A percentile compares a stretch with the other conserved stretches of the same genome.
These are phyloP conservation scores for Lentinula raphanica DNA, from an alignment of 768 basidiomycete species.

Conservation along the genomic window DNA sequence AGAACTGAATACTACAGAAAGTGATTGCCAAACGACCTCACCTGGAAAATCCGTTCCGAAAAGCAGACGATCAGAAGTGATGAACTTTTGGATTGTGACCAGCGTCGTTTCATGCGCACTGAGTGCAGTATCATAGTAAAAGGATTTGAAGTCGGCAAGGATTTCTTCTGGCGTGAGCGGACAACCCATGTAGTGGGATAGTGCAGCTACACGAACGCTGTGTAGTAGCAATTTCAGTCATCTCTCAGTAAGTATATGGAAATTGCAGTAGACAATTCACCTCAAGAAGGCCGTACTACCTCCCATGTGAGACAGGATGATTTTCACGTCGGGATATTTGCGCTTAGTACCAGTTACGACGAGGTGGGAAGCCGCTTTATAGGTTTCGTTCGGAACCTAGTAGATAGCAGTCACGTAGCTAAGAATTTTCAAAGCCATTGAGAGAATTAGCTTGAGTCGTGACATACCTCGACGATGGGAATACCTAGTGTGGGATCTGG, in stretches of 20 bases:
- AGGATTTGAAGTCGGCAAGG: slow-evolving; percentile 60
- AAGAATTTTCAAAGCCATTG: too few relatives aligned
- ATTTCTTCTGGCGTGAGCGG: slow-evolving; percentile 58
- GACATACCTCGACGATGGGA: slow-evolving; percentile 61
- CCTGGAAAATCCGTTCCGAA: slow-evolving; percentile 80
- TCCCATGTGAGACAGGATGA: slow-evolving; percentile 73
- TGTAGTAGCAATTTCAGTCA: too few relatives aligned
- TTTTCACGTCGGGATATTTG: slow-evolving; percentile 50
- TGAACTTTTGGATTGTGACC: slow-evolving; percentile 45
- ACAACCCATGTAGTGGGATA: slow-evolving; percentile 70
- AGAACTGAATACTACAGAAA: not conserved
- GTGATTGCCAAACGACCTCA: slow-evolving; percentile 22
- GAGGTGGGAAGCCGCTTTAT: slow-evolving; percentile 74
- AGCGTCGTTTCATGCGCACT: slow-evolving; percentile 52
- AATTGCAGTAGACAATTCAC: not conserved
- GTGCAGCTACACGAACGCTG: slow-evolving; percentile 62
- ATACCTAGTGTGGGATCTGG: slow-evolving; percentile 63
- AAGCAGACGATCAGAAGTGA: slow-evolving; percentile 45
- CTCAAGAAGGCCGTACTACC: slow-evolving; percentile 56
- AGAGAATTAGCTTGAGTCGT: too few relatives aligned
- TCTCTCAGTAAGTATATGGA: not conserved
- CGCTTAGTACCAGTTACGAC: slow-evolving; percentile 68
- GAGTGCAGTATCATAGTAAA: slow-evolving; percentile 73
- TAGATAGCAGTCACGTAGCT: too few relatives aligned
- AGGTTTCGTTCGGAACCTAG: slow-evolving; percentile 83